Evolutionary conservation across 106 monocot genomes (phyloP), one percentile per base, ranked within the genome.

Genomic region (Allium sativum): DNA sequence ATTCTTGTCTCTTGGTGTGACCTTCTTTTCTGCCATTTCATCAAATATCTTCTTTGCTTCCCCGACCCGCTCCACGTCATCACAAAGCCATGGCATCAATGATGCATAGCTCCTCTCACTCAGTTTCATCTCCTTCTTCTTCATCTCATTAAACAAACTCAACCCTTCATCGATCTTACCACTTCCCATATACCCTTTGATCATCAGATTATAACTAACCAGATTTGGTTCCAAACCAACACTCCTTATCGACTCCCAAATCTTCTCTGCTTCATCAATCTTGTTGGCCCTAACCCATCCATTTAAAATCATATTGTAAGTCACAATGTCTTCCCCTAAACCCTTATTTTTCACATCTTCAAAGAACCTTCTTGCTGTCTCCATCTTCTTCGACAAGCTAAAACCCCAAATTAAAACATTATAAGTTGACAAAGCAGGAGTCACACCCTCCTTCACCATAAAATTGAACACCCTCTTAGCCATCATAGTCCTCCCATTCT

Each of bases 391-490:
- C 14, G 74, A 89, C 31, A 93, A 72, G 59, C 80, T 82, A 66
- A 93, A 93, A 6, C 93, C 93, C 93, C 93, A 93, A 10, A 93
- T 76, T 43, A 93, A 54, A 13, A 68, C 71, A 56, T 93, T 89
- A 69, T 89, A 93, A 22, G 89, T 93, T 73, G 79, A 88, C 16
- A 85, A 15, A 8, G 79, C 77, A 3, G 93, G 93, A 9, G 48
- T 42, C 21, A 93, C 71, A 4, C 82, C 93, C 2, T 85, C 85
- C 9, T 75, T 76, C 58, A 85, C 46, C 93, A 94, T 89, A 40
- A 71, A 42, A 45, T 89, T 94, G 75, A 86, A 94, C 54, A 70
- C 53, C 4, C 93, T 65, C 74, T 81, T 94, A 12, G 93, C 85
- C 93, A 94, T 94, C 69, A 76, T 61, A 18, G 66, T 83, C 13